Evolutionary conservation across 2,329 filamentous ascomycete species (phyloP).

Genomic region (Fusarium sp.): DNA sequence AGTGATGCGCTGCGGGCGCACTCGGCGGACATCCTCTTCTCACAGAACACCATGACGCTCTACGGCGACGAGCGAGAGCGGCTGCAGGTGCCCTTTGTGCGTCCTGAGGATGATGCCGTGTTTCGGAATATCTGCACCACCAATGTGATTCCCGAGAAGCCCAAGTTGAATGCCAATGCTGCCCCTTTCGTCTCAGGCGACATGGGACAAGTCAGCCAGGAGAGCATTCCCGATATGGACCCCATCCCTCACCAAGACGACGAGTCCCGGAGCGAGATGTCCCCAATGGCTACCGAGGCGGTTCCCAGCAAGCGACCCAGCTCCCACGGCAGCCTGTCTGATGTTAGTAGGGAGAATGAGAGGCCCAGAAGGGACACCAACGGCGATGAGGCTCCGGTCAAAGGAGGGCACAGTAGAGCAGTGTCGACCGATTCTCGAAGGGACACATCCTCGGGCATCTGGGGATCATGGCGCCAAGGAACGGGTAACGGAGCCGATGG

Average conservation of each 20-base stretch:
- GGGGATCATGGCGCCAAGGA: conserved; percentile 78
- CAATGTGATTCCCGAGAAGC: conserved; percentile 65
- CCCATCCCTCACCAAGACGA: conserved; percentile 40
- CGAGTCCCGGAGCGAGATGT: conserved; percentile 47
- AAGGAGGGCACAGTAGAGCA: conserved; percentile 41
- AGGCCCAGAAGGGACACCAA: conserved; percentile 43
- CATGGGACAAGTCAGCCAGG: conserved; percentile 36
- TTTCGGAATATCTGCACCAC: conserved; percentile 83
- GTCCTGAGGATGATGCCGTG: conserved; percentile 85
- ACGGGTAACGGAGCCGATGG: conserved; percentile 64
- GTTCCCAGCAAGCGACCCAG: conserved; percentile 50
- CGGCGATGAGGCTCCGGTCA: conserved; percentile 38
- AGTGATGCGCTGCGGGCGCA: conserved; percentile 88
- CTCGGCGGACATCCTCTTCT: conserved; percentile 91
- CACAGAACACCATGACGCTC: conserved; percentile 88
- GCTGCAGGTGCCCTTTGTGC: conserved; percentile 89
- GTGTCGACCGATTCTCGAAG: conserved; percentile 53
- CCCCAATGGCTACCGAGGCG: conserved; percentile 51
- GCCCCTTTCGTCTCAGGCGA: conserved; percentile 57
- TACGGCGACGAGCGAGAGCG: conserved; percentile 90
- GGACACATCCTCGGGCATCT: conserved; percentile 68
- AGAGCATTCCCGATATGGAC: conserved; percentile 25
- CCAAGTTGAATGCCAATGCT: conserved; percentile 68
- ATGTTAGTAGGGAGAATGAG: conserved; percentile 60
- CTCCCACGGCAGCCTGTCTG: conserved; percentile 53